A percentile compares a stretch with the other conserved stretches of the same genome.
Conservation (phyloP, 495 filamentous ascomycete species). For the Lophiostoma macrostomum region DNA sequence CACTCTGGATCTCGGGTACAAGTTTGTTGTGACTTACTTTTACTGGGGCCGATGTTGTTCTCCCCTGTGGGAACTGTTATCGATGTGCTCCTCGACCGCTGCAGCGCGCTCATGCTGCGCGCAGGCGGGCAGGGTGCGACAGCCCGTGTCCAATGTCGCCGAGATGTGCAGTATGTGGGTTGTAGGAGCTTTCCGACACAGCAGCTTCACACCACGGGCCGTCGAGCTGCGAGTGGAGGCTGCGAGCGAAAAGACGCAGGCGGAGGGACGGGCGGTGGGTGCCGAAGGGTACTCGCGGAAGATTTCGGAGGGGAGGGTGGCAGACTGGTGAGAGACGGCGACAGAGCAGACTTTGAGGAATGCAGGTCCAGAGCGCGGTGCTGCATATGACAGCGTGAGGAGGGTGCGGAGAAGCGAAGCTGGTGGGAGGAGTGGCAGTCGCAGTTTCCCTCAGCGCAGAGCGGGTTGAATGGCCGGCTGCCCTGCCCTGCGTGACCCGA, state of each 20-base stretch:
- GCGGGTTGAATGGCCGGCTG: conserved; percentile 1
- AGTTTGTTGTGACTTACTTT: conserved; percentile 20
- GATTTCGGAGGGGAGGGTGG: background rate
- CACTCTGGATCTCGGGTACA: background rate
- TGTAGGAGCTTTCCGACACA: conserved; percentile 11
- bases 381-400: conserved; percentile 2
- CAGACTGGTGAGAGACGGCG: background rate
- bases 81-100: conserved; percentile 33
- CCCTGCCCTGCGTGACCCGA: background rate
- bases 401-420: background rate
- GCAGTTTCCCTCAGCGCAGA: background rate
- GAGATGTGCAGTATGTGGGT: background rate
- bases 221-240: conserved; percentile 16
- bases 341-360: background rate
- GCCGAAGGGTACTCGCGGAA: conserved; percentile 5
- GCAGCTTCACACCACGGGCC: conserved; percentile 5
- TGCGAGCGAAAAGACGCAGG: conserved; percentile 21
- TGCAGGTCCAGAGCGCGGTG: background rate
- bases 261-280: conserved; percentile 9
- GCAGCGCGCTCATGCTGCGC: conserved; percentile 36
- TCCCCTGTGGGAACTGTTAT: conserved; percentile 26
- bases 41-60: conserved; percentile 3
- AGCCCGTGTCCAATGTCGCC: conserved; percentile 17
- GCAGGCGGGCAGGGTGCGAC: conserved; percentile 24
- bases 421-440: background rate